A percentile compares a stretch with the other conserved stretches of the same genome.
Evolutionary conservation across 495 filamentous ascomycete genomes (phyloP).

Genomic region (Hyaloscypha variabilis): DNA sequence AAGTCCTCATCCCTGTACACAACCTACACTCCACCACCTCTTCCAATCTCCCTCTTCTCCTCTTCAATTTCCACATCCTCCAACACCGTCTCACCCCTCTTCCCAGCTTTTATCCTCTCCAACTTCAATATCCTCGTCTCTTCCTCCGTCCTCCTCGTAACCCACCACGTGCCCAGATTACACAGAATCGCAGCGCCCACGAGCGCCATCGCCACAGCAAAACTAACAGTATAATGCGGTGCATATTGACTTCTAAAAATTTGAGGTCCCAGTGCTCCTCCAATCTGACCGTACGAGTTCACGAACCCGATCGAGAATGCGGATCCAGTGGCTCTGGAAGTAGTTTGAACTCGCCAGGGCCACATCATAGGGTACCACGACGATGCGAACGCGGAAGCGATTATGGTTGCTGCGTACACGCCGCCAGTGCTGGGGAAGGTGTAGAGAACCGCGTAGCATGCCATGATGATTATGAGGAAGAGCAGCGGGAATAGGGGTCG

Average conservation of each 20-base stretch:
- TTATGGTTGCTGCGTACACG: slow-evolving; percentile 39
- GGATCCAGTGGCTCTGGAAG: slow-evolving; percentile 54
- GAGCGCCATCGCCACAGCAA: slow-evolving; percentile 32
- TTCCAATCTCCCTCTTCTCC: background rate
- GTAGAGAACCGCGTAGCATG: slow-evolving; percentile 44
- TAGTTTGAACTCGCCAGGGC: slow-evolving; percentile 21
- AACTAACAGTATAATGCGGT: slow-evolving; percentile 52
- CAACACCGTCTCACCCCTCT: slow-evolving; percentile 41
- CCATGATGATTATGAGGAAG: slow-evolving; percentile 43
- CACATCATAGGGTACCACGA: slow-evolving; percentile 41
- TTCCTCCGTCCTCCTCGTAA: slow-evolving; percentile 36
- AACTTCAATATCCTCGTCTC: slow-evolving; percentile 46
- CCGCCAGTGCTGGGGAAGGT: slow-evolving; percentile 40
- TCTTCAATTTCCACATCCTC: slow-evolving; percentile 39
- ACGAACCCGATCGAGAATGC: slow-evolving; percentile 58
- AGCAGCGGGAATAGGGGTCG: slow-evolving; percentile 44
- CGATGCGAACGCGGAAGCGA: slow-evolving; percentile 26
- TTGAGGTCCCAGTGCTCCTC: slow-evolving; percentile 58
- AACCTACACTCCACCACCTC: background rate
- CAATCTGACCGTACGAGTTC: slow-evolving; percentile 50
- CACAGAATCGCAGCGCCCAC: slow-evolving; percentile 22
- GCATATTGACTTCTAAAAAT: slow-evolving; percentile 46
- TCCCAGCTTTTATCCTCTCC: slow-evolving; percentile 42
- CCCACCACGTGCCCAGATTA: slow-evolving; percentile 14
- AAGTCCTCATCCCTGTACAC: background rate